Evolutionary conservation across 2,329 filamentous ascomycete species (phyloP).

Genomic region (Alternaria triticimaculans): DNA sequence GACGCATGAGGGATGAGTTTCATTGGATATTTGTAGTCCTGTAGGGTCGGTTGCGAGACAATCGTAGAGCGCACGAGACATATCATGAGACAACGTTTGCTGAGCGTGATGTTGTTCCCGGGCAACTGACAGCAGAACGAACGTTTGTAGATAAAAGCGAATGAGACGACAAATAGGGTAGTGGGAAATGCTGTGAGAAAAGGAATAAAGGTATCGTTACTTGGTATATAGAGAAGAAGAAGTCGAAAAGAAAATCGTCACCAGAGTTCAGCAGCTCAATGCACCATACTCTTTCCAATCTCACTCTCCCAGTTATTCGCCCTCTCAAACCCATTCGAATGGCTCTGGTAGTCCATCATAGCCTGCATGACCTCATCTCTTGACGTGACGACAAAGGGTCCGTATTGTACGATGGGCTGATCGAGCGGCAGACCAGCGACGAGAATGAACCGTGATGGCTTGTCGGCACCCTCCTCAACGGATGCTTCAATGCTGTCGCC

Average conservation of each 20-base stretch:
- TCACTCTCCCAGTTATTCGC: constrained; percentile 77
- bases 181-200: too few relatives aligned
- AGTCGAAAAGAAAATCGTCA: not conserved
- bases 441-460: constrained; percentile 68
- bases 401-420: constrained; percentile 51
- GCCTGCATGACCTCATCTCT: constrained; percentile 48
- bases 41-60: too few relatives aligned
- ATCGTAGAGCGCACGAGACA: too few relatives aligned
- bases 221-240: not conserved
- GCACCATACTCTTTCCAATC: constrained; percentile 61
- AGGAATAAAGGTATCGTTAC: not conserved
- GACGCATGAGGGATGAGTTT: too few relatives aligned
- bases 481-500: constrained; percentile 78
- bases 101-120: too few relatives aligned
- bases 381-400: constrained; percentile 48
- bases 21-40: too few relatives aligned
- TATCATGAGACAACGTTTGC: too few relatives aligned
- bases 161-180: too few relatives aligned
- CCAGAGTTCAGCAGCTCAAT: constrained; percentile 13
- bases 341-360: constrained; percentile 46
- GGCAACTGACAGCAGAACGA: not conserved
- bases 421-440: constrained; percentile 71
- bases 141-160: too few relatives aligned
- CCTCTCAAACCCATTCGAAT: constrained; percentile 59
- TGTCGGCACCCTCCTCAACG: constrained; percentile 69